Conservation (phyloP, 805 yeast genomes). For the Ogataea trehaloabstinens region DNA sequence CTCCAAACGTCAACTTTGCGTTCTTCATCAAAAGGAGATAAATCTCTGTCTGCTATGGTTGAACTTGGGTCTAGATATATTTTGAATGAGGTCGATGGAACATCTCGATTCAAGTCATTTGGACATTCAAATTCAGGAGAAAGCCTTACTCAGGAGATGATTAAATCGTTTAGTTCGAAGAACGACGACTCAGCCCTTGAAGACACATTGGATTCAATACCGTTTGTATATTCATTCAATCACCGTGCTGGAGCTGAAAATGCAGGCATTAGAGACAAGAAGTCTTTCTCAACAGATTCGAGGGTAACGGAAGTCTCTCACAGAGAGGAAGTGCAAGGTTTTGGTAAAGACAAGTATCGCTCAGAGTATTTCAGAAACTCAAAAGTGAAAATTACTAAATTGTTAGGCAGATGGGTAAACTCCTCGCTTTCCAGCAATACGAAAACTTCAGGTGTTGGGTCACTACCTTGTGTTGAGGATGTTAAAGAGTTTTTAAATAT, state of each 20-base stretch:
- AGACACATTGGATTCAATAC: slow-evolving; percentile 28
- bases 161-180: slow-evolving; percentile 19
- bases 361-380: slow-evolving; percentile 44
- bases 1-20: slow-evolving; percentile 43
- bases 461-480: slow-evolving; percentile 52
- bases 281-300: slow-evolving; percentile 76
- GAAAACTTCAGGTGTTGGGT: background rate
- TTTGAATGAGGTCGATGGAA: slow-evolving; percentile 38
- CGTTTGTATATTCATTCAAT: slow-evolving; percentile 60
- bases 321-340: slow-evolving; percentile 70
- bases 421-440: slow-evolving; percentile 33
- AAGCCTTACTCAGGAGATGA: slow-evolving; percentile 21
- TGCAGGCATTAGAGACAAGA: slow-evolving; percentile 78
- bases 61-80: slow-evolving; percentile 74
- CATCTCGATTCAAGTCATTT: slow-evolving; percentile 26
- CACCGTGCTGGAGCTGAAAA: slow-evolving; percentile 88
- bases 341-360: slow-evolving; percentile 66
- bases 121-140: slow-evolving; percentile 11
- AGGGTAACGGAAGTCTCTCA: slow-evolving; percentile 71
- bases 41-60: slow-evolving; percentile 60
- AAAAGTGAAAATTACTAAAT: slow-evolving; percentile 51
- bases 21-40: slow-evolving; percentile 24
- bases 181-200: slow-evolving; percentile 16
- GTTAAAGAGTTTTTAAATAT: slow-evolving; percentile 54
- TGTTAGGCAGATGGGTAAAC: slow-evolving; percentile 56